Percentiles rank a stretch among this genome's conserved stretches.
phyloP scores from a whole-genome alignment of 257 asterid genomes.

The Datura wrightii region DNA sequence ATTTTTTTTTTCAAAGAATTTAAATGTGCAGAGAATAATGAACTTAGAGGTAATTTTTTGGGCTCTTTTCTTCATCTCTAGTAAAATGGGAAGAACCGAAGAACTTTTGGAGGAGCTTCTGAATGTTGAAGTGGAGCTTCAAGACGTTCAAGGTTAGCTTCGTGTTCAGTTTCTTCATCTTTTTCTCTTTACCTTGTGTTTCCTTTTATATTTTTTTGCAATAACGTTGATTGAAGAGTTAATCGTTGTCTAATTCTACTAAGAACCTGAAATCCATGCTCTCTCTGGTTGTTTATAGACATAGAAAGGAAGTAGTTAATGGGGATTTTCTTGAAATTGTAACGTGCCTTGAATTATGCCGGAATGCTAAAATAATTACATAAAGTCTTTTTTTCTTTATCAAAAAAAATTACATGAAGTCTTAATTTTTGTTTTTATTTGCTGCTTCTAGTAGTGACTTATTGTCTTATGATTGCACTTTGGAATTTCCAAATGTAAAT shows the following conservation, averaged over 20 bases:
- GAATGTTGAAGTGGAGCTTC: slow-evolving; percentile 81
- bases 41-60: background rate
- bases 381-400: background rate
- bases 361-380: background rate
- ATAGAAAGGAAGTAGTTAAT: background rate
- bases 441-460: background rate
- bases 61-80: background rate
- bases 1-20: background rate
- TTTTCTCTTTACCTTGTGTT: background rate
- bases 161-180: background rate
- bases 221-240: background rate
- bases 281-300: background rate
- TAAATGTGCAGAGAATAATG: background rate
- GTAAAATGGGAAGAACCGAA: slow-evolving; percentile 64
- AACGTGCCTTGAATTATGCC: background rate
- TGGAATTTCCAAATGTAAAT: background rate
- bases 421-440: background rate
- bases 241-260: background rate
- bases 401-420: background rate
- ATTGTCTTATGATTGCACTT: background rate
- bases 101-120: slow-evolving; percentile 78
- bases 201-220: background rate
- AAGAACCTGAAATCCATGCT: background rate
- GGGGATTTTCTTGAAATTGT: background rate
- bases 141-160: slow-evolving; percentile 74